These are phyloP conservation scores for Misopates orontium DNA, from an alignment of 257 asterid genomes.

Conservation along the genomic window DNA sequence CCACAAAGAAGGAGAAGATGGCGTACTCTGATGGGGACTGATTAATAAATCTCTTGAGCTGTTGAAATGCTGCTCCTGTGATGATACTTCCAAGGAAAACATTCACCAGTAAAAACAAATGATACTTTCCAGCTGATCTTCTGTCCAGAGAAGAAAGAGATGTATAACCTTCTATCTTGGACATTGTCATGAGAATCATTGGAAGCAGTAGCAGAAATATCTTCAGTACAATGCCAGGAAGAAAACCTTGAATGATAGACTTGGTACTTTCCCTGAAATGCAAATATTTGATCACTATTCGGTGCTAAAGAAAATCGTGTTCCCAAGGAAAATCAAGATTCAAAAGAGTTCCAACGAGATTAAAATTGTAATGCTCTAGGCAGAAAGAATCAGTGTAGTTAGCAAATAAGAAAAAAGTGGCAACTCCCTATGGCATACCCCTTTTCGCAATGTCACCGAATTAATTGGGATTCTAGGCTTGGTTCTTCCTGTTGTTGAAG, in stretches of 20 bases:
- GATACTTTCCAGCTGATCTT: conserved; percentile 72
- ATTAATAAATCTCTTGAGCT: conserved; percentile 59
- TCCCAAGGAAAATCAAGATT: conserved; percentile 12
- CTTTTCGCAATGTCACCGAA: no score
- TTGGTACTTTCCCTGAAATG: conserved; percentile 47
- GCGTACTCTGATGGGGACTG: conserved; percentile 73
- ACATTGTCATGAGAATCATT: conserved; percentile 60
- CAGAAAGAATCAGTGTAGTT: neutral
- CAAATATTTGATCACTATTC: conserved; percentile 10
- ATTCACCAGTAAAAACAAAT: conserved; percentile 72
- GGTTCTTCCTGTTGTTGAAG: no score
- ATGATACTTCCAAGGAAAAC: conserved; percentile 86
- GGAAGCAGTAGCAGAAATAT: conserved; percentile 67
- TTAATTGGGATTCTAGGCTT: no score
- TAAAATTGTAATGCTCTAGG: neutral
- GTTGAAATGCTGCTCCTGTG: conserved; percentile 88
- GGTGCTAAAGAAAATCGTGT: neutral
- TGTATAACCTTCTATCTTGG: conserved; percentile 69
- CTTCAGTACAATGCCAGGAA: conserved; percentile 80
- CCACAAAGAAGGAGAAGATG: neutral
- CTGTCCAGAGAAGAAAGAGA: conserved; percentile 71
- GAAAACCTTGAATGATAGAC: conserved; percentile 80
- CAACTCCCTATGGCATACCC: no score
- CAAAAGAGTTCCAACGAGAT: neutral
- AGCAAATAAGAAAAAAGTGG: neutral